These are phyloP conservation scores for Epichloe brachyelytri DNA, from an alignment of 2,329 filamentous ascomycete genomes.

Conservation along the genomic window DNA sequence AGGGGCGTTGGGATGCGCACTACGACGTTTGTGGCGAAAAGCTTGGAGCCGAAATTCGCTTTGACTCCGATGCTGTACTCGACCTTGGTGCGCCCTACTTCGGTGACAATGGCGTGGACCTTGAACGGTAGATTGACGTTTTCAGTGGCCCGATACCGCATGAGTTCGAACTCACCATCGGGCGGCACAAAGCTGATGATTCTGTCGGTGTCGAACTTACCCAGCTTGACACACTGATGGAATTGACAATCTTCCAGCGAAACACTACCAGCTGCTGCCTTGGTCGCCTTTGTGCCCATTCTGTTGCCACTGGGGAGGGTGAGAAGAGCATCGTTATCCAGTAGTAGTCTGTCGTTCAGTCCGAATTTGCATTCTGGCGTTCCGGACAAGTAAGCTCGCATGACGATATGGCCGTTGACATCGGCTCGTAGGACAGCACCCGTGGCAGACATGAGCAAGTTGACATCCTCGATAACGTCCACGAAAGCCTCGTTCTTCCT, in stretches of 20 bases:
- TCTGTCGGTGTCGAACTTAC: constrained; percentile 89
- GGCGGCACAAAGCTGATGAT: constrained; percentile 96
- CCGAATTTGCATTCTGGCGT: constrained; percentile 99
- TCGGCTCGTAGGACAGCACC: constrained; percentile 90
- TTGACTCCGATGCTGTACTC: constrained; percentile 98
- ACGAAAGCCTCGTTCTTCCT: constrained; percentile 99
- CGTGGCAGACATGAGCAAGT: constrained; percentile 96
- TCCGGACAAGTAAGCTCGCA: constrained; percentile 93
- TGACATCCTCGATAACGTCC: constrained; percentile 98
- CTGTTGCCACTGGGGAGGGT: constrained; percentile 62
- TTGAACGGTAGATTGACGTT: constrained; percentile 99
- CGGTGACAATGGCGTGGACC: constrained; percentile 95
- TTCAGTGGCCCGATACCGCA: constrained; percentile 95
- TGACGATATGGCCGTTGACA: constrained; percentile 93
- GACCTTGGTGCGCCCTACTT: constrained; percentile 92
- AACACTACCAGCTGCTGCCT: constrained; percentile 88
- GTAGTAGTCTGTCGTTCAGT: constrained; percentile 82
- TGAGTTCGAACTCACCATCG: constrained; percentile 95
- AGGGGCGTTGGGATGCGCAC: constrained; percentile 90
- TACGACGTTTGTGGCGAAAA: constrained; percentile 94
- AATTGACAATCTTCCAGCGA: constrained; percentile 97
- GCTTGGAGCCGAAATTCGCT: constrained; percentile 89
- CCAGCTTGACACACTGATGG: constrained; percentile 95
- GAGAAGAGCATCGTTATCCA: constrained; percentile 62
- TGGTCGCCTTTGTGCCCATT: constrained; percentile 76